Conservation (phyloP, 1,284 basidiomycete species). For the Entoloma clypeatum region DNA sequence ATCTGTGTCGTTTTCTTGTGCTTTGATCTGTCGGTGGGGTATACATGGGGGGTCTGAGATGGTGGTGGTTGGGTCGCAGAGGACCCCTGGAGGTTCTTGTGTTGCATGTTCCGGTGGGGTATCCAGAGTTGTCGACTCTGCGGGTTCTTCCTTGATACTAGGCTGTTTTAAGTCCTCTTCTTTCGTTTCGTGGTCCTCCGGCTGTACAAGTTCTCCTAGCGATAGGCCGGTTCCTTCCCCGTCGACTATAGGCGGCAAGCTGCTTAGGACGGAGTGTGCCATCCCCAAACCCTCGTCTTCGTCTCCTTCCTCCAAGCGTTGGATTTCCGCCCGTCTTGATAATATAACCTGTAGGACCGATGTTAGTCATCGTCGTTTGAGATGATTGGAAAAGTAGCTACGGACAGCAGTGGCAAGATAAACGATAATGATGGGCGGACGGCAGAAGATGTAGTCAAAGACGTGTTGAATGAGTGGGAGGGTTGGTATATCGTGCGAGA, state of each 20-base stretch:
- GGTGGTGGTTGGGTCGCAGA: no score
- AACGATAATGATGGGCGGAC: slow-evolving; percentile 77
- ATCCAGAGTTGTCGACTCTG: not conserved
- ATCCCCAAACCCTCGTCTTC: slow-evolving; percentile 44
- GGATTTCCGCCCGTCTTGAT: slow-evolving; percentile 55
- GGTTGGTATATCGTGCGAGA: slow-evolving; percentile 87
- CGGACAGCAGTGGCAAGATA: slow-evolving; percentile 82
- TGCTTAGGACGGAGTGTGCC: slow-evolving; percentile 79
- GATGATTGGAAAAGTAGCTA: slow-evolving; percentile 14
- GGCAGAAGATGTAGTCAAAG: slow-evolving; percentile 82
- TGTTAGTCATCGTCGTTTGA: slow-evolving; percentile 3
- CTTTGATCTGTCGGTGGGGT: no score
- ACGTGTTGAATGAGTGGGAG: slow-evolving; percentile 82
- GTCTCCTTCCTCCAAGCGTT: slow-evolving; percentile 52
- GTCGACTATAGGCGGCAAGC: slow-evolving; percentile 63
- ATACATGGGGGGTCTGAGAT: no score
- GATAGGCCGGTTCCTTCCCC: slow-evolving; percentile 31
- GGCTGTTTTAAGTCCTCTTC: no score
- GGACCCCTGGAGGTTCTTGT: no score
- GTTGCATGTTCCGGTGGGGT: not conserved
- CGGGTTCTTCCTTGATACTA: not conserved
- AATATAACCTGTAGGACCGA: slow-evolving; percentile 51
- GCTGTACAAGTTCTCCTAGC: slow-evolving; percentile 7
- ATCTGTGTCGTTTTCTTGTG: no score
- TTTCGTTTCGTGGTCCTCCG: slow-evolving; percentile 2